Base-by-base conservation (phyloP, 495 filamentous ascomycete species). In the Xeromyces bisporus region DNA sequence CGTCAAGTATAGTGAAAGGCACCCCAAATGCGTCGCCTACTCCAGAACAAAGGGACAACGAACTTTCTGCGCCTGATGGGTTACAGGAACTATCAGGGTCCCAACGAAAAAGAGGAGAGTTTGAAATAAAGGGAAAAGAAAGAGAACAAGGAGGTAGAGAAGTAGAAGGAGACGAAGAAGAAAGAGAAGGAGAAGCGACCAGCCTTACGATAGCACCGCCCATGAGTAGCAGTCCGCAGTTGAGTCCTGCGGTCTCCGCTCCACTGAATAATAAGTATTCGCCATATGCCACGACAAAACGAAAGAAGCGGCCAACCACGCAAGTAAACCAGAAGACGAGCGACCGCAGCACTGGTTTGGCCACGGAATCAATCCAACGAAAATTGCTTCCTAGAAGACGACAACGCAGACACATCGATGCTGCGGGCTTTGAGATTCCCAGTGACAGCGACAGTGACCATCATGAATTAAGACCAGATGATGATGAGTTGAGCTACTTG, bases 161-260 rank as follows among this genome's bases (percentile, higher is more conserved):
- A n/a, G n/a, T n/a, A n/a, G n/a, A n/a, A n/a, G n/a, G n/a, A n/a
- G n/a, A n/a, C n/a, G n/a, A n/a, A n/a, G n/a, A n/a, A n/a, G n/a
- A n/a, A n/a, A n/a, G n/a, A n/a, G n/a, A n/a, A n/a, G n/a, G n/a
- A n/a, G 58, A 61, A 35, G 31, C 46, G 5, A 41, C 56, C 20
- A 69, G 58, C 33, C 56, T 62, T 36, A 70, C 63, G 1, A 58
- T 68, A 62, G 60, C 54, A 21, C 62, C 60, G 3, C 69, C 69
- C 2, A 37, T 47, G 32, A 71, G 66, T 35, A 69, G 64, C 48
- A 58, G 55, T 37, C 33, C 41, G n/a, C 43, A 44, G 2, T 18
- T 31, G 3, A 51, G 34, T 11, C 32, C 38, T 15, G 27, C 21
- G 35, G 35, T 28, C 26, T 33, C 21, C 28, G 43, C 48, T 10